Evolutionary conservation across 352 stramenopile species (phyloP).

Genomic region (Pythium vanterpoolii): DNA sequence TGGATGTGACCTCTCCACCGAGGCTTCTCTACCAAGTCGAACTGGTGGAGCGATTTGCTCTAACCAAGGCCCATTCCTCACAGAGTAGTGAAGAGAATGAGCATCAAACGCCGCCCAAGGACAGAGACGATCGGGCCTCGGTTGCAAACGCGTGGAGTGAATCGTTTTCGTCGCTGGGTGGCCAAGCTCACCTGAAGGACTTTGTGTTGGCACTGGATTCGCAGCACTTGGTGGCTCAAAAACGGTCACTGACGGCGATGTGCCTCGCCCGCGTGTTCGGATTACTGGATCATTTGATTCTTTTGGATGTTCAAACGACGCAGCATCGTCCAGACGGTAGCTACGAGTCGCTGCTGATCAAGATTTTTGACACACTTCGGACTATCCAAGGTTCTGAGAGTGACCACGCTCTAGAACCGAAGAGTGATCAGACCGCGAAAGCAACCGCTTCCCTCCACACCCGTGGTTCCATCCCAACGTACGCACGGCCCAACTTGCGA

Average conservation of each 20-base stretch:
- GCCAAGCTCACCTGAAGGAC: constrained; percentile 43
- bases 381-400: background rate
- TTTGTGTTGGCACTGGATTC: constrained; percentile 47
- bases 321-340: constrained; percentile 11
- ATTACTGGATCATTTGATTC: constrained; percentile 63
- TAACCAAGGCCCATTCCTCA: background rate
- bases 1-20: constrained; percentile 52
- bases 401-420: background rate
- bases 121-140: background rate
- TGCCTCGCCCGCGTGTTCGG: constrained; percentile 71
- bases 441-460: background rate
- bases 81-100: background rate
- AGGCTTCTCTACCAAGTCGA: constrained; percentile 38
- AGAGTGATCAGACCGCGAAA: background rate
- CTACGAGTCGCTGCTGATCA: constrained; percentile 6
- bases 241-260: constrained; percentile 55
- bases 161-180: constrained; percentile 69
- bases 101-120: background rate
- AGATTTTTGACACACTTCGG: constrained; percentile 5
- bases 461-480: background rate
- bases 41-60: constrained; percentile 18
- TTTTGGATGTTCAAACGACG: constrained; percentile 34
- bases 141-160: constrained; percentile 29
- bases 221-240: constrained; percentile 28
- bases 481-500: background rate